Base-by-base conservation (phyloP, 345 rosid genomes). In the Xanthoceras sorbifolium region DNA sequence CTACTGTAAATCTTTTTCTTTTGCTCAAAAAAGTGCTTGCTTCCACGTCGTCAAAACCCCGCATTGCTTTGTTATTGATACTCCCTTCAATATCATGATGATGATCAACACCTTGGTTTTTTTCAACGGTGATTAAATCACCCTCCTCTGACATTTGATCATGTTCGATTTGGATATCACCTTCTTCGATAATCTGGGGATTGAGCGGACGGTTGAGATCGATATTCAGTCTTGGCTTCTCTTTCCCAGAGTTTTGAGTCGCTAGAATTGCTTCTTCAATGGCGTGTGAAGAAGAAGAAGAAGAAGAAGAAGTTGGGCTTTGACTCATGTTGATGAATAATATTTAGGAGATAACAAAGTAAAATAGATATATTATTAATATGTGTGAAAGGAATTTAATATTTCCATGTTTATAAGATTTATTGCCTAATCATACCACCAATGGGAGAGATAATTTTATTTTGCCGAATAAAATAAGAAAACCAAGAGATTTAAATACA, bases 291-390 rank as follows among this genome's bases (percentile, higher is more conserved):
- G 74, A 32, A 54, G 62, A 28, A 15, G 23, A 46, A 67, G 29
- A 12, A 69, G 73, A 29, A 52, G n/a, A n/a, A n/a, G n/a, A n/a
- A n/a, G n/a, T n/a, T n/a, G 64, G 62, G 46, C 14, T 71, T 57
- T 15, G n/a, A n/a, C n/a, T 23, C 64, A 71, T 71, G 75, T 12
- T 55, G 20, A 22, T 11, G 32, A 34, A 22, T 1, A 22, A 52
- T 0, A 44, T n/a, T n/a, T n/a, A 55, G 20, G 20, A n/a, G 46
- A 54, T 31, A 70, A 9, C 69, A 65, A 28, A 20, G 8, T 11
- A 46, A 42, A 42, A 42, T 2, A 42, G 14, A 42, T 12, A 42
- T 42, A 42, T 42, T 42, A 10, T 42, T n/a, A 42, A 11, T 9
- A 14, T 9, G 14, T 42, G 48, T 11, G 15, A 42, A n/a, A 42